phyloP scores from a whole-genome alignment of 2,329 filamentous ascomycete species.

The Microdochium nivale region DNA sequence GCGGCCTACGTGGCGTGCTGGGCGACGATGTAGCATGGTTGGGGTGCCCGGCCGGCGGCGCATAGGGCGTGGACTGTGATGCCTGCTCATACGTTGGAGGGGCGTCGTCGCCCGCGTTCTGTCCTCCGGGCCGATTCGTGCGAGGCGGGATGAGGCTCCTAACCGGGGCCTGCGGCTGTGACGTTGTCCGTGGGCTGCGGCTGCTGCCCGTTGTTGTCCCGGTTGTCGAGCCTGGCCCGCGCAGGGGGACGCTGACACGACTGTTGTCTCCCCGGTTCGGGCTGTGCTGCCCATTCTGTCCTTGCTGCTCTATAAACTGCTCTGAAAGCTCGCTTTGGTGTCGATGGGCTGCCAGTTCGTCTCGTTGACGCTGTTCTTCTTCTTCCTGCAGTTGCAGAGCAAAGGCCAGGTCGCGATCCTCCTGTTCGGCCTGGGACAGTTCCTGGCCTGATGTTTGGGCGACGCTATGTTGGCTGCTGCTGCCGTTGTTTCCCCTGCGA shows the following conservation, averaged over 20 bases:
- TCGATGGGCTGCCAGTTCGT: slow-evolving; percentile 49
- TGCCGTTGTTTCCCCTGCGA: slow-evolving; percentile 17
- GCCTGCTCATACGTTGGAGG: slow-evolving; percentile 52
- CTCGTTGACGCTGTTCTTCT: slow-evolving; percentile 71
- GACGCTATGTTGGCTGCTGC: slow-evolving; percentile 9
- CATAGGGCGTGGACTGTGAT: slow-evolving; percentile 39
- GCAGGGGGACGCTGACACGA: slow-evolving; percentile 5
- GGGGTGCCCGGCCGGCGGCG: slow-evolving; percentile 42
- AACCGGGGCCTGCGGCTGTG: slow-evolving; percentile 10
- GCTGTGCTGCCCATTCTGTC: slow-evolving; percentile 20
- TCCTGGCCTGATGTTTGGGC: slow-evolving; percentile 12
- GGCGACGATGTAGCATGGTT: slow-evolving; percentile 35
- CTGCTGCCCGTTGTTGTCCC: background rate
- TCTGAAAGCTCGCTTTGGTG: slow-evolving; percentile 62
- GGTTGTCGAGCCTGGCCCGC: slow-evolving; percentile 6
- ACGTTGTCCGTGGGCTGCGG: slow-evolving; percentile 1
- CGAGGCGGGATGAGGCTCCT: slow-evolving; percentile 36
- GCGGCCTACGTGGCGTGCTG: background rate
- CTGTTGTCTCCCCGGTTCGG: slow-evolving; percentile 7
- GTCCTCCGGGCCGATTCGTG: slow-evolving; percentile 27
- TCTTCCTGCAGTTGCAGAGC: slow-evolving; percentile 92
- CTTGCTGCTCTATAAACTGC: slow-evolving; percentile 61
- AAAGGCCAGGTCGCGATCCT: slow-evolving; percentile 81
- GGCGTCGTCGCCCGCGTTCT: slow-evolving; percentile 38
- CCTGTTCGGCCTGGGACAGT: slow-evolving; percentile 47